Base-by-base conservation (phyloP, 164 flowering plant species). In the Amborella trichopoda region DNA sequence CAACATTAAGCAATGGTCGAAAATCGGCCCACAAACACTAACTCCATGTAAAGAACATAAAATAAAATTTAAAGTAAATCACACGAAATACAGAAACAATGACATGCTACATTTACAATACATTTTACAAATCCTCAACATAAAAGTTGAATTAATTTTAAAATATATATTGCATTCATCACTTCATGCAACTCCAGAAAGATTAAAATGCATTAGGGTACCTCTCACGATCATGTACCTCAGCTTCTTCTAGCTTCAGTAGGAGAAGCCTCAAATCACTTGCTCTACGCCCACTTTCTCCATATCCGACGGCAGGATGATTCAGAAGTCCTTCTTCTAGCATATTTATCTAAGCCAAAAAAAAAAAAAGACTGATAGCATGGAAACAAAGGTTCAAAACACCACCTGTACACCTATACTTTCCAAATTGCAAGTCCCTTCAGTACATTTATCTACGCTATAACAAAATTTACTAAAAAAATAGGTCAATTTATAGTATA, bases 251-350 rank as follows among this genome's bases (percentile, higher is more conserved):
- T 46, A 93, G 84, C 70, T 76, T 91, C 39, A 67, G 70, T 65
- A 88, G 63, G 49, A 93, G 78, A 61, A 56, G 64, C 64, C 81
- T 74, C 59, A 88, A 52, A 22, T 88, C 95, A 54, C 66, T 88
- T 20, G 77, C 70, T 66, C 73, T 82, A 28, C 77, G 76, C 33
- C 90, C 83, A 55, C 86, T 75, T 60, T 93, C 95, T 24, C 83
- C 90, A 73, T 82, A 88, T 48, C 95, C 96, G 32, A 88, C 85
- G 49, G 46, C 94, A 42, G 99, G 84, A 56, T 84, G 80, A 68
- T 88, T 82, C 46, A 93, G 52, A 54, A 93, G 90, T 53, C 99
- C 99, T 60, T 93, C 99, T 60, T 85, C 96, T 61, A 93, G 61
- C 74, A 93, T 73, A 59, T 79, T 82, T 61, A 88, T 71, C 99